Conservation (phyloP, 306 rosid genomes). For the Trifolium pratense region DNA sequence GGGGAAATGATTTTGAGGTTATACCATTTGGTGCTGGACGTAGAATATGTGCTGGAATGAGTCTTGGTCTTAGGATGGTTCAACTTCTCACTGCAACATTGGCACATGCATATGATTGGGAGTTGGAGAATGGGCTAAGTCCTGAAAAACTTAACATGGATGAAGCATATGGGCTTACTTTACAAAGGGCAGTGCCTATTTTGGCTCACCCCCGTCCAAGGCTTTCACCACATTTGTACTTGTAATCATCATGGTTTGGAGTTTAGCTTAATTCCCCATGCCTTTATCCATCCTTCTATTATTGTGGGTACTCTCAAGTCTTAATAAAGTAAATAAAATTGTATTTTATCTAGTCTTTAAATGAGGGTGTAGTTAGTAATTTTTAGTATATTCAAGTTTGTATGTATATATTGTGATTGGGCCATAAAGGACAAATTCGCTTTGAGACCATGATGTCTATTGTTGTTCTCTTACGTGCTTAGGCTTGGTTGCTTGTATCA, state of each 20-base stretch:
- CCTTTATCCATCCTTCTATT: not conserved
- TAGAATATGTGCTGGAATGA: constrained; percentile 77
- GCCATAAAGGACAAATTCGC: not conserved
- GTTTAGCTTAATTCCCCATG: not conserved
- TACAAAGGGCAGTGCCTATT: constrained; percentile 65
- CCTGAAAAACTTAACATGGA: constrained; percentile 69
- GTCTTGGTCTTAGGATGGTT: constrained; percentile 67
- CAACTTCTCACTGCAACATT: constrained; percentile 56
- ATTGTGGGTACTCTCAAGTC: not conserved
- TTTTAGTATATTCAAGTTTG: not conserved
- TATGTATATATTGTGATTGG: not conserved
- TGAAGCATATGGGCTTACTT: constrained; percentile 73
- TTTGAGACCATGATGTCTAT: no score
- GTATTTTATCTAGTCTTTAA: not conserved
- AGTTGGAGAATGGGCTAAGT: constrained; percentile 50
- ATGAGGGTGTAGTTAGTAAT: not conserved
- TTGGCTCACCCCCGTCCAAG: constrained; percentile 59
- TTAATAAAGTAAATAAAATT: not conserved
- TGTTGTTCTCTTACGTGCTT: no score
- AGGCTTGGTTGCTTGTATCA: no score
- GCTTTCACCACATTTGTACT: constrained; percentile 46
- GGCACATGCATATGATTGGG: constrained; percentile 69
- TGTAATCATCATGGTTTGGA: not conserved
- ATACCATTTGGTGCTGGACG: constrained; percentile 89
- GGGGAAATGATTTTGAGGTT: constrained; percentile 72